Base-by-base conservation (phyloP, 1,139 yeast species). In the Hemisphaericaspora xylanilytica region DNA sequence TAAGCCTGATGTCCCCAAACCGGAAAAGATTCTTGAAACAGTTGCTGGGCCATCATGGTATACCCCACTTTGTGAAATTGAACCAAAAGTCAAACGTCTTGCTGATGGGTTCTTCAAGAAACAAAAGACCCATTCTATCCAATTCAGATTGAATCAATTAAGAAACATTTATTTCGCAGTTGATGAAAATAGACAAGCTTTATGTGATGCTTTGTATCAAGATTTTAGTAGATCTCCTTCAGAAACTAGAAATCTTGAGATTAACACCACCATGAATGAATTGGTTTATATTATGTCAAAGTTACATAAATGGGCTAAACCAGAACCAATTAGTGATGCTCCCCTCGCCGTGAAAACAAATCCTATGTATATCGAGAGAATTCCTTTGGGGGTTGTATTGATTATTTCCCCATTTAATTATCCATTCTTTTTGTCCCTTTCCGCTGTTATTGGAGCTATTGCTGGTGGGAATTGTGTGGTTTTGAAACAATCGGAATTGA, bases 401-500 rank as follows among this genome's bases (percentile, higher is more conserved):
- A 69, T 90, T 40, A 79, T 89, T 39, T 67, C 89, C 1, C 96
- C 97, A 0, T 90, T 86, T 75, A 90, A 90, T 63, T 92, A 84
- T 59, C 98, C 98, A 0, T 60, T 86, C 38, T 48, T 76, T 31
- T 66, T 90, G 47, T 56, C 87, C 0, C 48, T 89, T 18, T 69
- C 78, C 12, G 89, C 97, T 0, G 55, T 90, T 14, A 72, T 81
- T 28, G 88, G 88, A 22, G 96, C 96, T 1, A 67, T 92, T 51
- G 89, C 96, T 2, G 89, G 85, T 15, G 97, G 97, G 16, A 90
- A 90, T 59, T 73, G 82, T 6, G 94, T 86, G 20, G 80, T 86
- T 17, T 66, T 85, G 53, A 90, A 90, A 59, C 95, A 88, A 25
- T 77, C 86, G 27, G 97, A 92, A 59, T 59, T 74, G 43, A 78